These are phyloP conservation scores for Blepharisma japonicum DNA, from an alignment of 73 alveolate genomes.

Conservation along the genomic window DNA sequence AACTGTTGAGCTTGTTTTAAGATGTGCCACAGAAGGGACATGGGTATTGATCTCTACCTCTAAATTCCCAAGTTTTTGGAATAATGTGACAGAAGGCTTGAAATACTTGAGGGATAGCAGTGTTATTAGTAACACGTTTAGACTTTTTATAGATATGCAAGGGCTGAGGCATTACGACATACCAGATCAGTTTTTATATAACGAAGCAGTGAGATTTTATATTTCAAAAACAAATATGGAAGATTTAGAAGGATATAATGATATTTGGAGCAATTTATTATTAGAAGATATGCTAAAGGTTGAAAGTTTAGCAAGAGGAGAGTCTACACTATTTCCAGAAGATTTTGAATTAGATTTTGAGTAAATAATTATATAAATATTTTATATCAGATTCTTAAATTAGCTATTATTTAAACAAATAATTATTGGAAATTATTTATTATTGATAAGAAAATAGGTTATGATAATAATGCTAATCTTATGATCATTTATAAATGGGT, in stretches of 20 bases:
- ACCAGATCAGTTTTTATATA: slow-evolving; percentile 57
- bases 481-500: too few relatives aligned
- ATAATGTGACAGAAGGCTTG: slow-evolving; percentile 42
- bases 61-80: slow-evolving; percentile 70
- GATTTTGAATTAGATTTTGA: too few relatives aligned
- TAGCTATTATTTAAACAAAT: too few relatives aligned
- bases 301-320: background rate
- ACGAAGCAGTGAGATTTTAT: slow-evolving; percentile 61
- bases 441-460: too few relatives aligned
- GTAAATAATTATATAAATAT: too few relatives aligned
- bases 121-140: slow-evolving; percentile 52
- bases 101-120: slow-evolving; percentile 47
- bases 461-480: too few relatives aligned
- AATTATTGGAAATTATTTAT: too few relatives aligned
- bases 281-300: background rate
- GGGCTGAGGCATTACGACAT: slow-evolving; percentile 60
- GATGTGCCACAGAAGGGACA: slow-evolving; percentile 79
- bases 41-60: slow-evolving; percentile 75
- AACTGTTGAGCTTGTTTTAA: slow-evolving; percentile 50
- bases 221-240: slow-evolving; percentile 55
- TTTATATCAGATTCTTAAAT: too few relatives aligned
- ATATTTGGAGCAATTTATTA: slow-evolving; percentile 56
- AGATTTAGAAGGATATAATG: slow-evolving; percentile 61
- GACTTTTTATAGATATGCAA: slow-evolving; percentile 69
- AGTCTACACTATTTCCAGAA: too few relatives aligned